phyloP scores from a whole-genome alignment of 164 flowering plant genomes.

The Chimonanthus praecox region DNA sequence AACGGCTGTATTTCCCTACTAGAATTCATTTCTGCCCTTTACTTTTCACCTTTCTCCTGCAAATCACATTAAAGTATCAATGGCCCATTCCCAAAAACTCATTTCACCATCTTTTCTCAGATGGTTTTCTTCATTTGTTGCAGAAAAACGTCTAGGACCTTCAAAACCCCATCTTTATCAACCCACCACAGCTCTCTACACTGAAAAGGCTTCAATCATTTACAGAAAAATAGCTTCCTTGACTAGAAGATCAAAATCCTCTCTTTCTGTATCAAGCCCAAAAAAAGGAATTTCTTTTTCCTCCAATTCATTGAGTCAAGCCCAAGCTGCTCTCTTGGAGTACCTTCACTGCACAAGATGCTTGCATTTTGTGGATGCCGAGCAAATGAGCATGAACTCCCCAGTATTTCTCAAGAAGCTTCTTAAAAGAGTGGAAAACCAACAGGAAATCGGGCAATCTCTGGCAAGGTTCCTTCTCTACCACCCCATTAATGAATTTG shows the following conservation, averaged over 20 bases:
- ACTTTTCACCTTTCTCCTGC: not conserved
- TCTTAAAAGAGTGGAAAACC: constrained; percentile 26
- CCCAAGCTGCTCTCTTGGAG: constrained; percentile 56
- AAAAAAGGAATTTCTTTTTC: not conserved
- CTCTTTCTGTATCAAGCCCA: not conserved
- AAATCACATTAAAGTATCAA: not conserved
- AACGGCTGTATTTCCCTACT: constrained; percentile 3
- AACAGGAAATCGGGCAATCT: constrained; percentile 24
- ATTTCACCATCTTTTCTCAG: not conserved
- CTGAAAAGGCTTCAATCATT: not conserved
- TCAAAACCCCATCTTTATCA: not conserved
- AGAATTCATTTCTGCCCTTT: not conserved
- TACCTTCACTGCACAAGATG: constrained; percentile 60
- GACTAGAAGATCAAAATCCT: not conserved
- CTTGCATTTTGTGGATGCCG: constrained; percentile 56
- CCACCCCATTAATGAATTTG: constrained; percentile 79
- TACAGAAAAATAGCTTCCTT: not conserved
- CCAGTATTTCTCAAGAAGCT: constrained; percentile 45
- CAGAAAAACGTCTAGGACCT: not conserved
- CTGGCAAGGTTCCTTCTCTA: constrained; percentile 47
- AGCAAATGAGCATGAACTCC: constrained; percentile 57
- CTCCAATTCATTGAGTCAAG: constrained; percentile 15
- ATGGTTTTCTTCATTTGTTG: not conserved
- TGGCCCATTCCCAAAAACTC: constrained; percentile 8
- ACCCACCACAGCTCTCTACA: not conserved